Base-by-base conservation (phyloP, 257 asterid genomes). In the Solanum neorickii region DNA sequence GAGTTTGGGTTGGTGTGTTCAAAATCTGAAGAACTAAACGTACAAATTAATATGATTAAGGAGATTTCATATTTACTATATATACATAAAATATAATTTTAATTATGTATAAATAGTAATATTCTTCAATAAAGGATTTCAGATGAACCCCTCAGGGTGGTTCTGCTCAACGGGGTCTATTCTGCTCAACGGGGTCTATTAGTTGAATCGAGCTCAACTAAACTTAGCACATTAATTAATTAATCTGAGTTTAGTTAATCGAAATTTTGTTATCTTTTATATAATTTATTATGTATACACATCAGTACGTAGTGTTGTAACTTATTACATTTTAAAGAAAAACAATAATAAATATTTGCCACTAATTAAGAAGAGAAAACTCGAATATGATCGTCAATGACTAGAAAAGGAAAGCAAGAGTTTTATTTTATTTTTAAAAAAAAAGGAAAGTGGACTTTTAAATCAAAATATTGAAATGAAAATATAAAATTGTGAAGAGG, bases 381-480 rank as follows among this genome's bases (percentile, higher is more conserved):
- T 33, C 46, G 46, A 72, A 72, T 14, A 70, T 70, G 77, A 18
- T 16, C 39, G 14, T 69, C 46, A 72, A 33, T 72, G 46, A 33
- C 0, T 33, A 72, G 0, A 33, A 72, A 72, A 16, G 15, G 78
- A 72, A 72, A 72, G 46, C 25, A 72, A 72, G 46, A 33, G 3
- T 16, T 56, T 56, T 56, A 18, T 18, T 56, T 0, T 56, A 16
- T 16, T 52, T 18, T 18, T 52, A 1, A 0, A 0, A 31, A 23
- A 23, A 42, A 46, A 16, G 18, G 18, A 1, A 80, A 27, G 25
- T 47, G 46, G 27, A 41, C 12, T 9, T 18, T 75, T 74, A 31
- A 44, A 33, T 33, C 27, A 75, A 75, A 77, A 18, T n/a, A 25
- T 25, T 46, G 37, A 41, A 76, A 41, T 76, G 0, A 76, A 78